Evolutionary conservation across 2,329 filamentous ascomycete species (phyloP), one percentile per base, ranked within the genome.

Genomic region (Saccharata proteae): DNA sequence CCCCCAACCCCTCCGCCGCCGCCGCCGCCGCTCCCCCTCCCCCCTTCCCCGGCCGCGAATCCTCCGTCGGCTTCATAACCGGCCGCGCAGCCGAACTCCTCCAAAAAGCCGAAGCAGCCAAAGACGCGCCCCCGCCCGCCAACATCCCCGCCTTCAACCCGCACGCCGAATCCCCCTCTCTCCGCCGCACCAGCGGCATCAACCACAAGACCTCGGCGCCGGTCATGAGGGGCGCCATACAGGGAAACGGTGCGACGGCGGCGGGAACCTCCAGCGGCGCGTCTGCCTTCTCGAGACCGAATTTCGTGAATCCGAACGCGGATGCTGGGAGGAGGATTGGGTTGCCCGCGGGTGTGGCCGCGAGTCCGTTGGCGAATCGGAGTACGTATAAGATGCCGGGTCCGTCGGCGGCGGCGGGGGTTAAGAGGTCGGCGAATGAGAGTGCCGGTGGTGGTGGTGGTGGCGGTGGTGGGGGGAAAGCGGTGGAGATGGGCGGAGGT

Each of bases 131-230:
- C 33, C 43, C 57, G 10, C 50, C 54, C 0, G 37, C 40, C 12
- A 38, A 47, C 10, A 37, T 51, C 16, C 39, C 42, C 12, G 55
- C 56, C 1, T 67, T 67, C 49, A 63, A 67, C 26, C 62, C 62
- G 4, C 56, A 65, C 32, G 58, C 49, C 9, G 62, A 66, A 29
- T 63, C 58, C 38, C 85, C 86, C 0, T 90, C 85, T 1, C 85
- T 93, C 48, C 74, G 83, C 38, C 86, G 88, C 50, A 94, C 88
- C 0, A 80, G 80, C 0, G 86, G 86, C 3, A 70, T 94, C 22
- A 84, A 94, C 46, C 83, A 92, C 48, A 74, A 61, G 14, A 77
- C 73, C 30, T 86, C 80, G 4, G 77, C 78, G 31, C 83, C 85
- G 0, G 59, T 93, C 27, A 34, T 13, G 6, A 22, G 16, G 8